Percentiles rank a stretch among this genome's conserved stretches.
Conservation (phyloP, 148 eudicot species). For the Agrostemma githago region DNA sequence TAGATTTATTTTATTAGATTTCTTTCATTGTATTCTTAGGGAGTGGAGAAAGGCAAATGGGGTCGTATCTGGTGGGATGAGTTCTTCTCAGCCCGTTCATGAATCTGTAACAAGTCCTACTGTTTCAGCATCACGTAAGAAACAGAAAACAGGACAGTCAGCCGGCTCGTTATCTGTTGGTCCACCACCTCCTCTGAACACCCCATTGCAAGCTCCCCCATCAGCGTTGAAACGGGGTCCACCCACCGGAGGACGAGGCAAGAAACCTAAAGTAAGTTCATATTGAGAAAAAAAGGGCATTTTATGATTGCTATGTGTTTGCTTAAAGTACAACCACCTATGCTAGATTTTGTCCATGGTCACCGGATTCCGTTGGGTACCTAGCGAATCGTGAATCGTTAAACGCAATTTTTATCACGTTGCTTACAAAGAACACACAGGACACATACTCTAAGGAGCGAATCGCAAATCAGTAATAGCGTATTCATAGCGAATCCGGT, state of each 20-base stretch:
- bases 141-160: constrained; percentile 58
- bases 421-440: too few relatives aligned
- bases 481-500: too few relatives aligned
- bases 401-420: too few relatives aligned
- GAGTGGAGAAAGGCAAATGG: constrained; percentile 90
- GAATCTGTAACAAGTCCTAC: constrained; percentile 73
- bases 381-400: too few relatives aligned
- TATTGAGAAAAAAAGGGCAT: background rate
- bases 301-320: background rate
- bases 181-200: constrained; percentile 48
- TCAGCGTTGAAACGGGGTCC: constrained; percentile 50
- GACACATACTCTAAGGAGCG: too few relatives aligned
- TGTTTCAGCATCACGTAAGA: constrained; percentile 80
- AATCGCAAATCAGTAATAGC: too few relatives aligned
- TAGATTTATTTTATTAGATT: constrained; percentile 17
- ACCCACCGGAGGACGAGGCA: constrained; percentile 43
- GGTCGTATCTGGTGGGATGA: constrained; percentile 50
- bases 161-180: constrained; percentile 63
- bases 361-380: too few relatives aligned
- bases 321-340: background rate
- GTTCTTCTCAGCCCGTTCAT: constrained; percentile 49
- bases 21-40: constrained; percentile 38
- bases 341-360: background rate
- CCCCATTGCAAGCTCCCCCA: constrained; percentile 46
- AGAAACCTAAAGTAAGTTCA: constrained; percentile 52